phyloP scores from a whole-genome alignment of 2,329 filamentous ascomycete genomes.

The Aspergillus sp. region DNA sequence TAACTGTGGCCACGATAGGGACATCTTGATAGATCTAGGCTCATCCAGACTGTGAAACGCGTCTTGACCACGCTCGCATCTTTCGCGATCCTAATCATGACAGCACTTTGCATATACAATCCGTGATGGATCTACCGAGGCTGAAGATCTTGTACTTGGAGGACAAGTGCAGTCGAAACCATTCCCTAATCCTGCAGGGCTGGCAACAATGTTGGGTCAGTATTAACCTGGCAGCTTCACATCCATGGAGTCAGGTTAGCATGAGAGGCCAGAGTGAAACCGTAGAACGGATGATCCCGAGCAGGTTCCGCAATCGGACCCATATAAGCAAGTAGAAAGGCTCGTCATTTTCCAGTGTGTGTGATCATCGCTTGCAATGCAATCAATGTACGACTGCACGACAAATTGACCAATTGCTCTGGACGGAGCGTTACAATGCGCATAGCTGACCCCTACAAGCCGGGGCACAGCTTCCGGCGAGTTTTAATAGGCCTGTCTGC shows the following conservation, averaged over 20 bases:
- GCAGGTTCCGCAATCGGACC: slow-evolving; percentile 9
- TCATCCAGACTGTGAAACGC: slow-evolving; percentile 21
- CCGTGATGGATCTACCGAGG: slow-evolving; percentile 14
- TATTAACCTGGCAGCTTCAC: slow-evolving; percentile 22
- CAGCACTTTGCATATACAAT: slow-evolving; percentile 19
- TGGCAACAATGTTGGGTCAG: slow-evolving; percentile 14
- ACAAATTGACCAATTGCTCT: background rate
- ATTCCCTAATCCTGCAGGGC: slow-evolving; percentile 13
- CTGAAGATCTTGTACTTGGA: slow-evolving; percentile 15
- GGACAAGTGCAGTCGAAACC: slow-evolving; percentile 22
- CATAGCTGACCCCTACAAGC: too few relatives aligned
- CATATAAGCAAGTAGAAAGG: slow-evolving; percentile 16
- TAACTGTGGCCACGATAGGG: slow-evolving; percentile 12
- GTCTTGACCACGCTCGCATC: slow-evolving; percentile 11
- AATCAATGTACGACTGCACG: background rate
- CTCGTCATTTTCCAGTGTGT: slow-evolving; percentile 5
- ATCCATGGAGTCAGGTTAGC: background rate
- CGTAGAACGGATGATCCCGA: slow-evolving; percentile 12
- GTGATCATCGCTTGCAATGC: background rate
- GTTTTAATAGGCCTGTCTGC: too few relatives aligned
- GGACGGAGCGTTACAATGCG: too few relatives aligned
- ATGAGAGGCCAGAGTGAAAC: slow-evolving; percentile 4
- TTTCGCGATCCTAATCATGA: slow-evolving; percentile 11
- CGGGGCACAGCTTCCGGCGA: too few relatives aligned
- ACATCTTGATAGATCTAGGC: slow-evolving; percentile 13